A percentile compares a stretch with the other conserved stretches of the same genome.
These are phyloP conservation scores for Magnolia kwangsiensis DNA, from an alignment of 164 flowering plant genomes.

Conservation along the genomic window DNA sequence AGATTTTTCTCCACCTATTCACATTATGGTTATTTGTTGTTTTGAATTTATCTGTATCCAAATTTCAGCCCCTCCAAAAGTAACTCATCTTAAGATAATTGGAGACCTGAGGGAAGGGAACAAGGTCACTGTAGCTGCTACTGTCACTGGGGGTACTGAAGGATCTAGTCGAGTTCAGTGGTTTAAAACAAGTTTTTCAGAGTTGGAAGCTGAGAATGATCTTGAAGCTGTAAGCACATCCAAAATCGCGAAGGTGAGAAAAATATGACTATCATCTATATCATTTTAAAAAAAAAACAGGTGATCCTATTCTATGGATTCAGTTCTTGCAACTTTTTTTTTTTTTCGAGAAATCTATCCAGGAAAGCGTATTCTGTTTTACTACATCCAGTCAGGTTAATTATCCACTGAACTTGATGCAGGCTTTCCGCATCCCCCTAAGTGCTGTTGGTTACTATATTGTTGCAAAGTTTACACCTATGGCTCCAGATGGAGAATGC, in stretches of 20 bases:
- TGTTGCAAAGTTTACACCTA: slow-evolving; percentile 89
- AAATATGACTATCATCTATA: neutral
- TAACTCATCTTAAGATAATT: slow-evolving; percentile 65
- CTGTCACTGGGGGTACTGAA: slow-evolving; percentile 93
- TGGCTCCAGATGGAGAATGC: slow-evolving; percentile 92
- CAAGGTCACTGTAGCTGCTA: slow-evolving; percentile 76
- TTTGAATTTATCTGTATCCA: slow-evolving; percentile 7
- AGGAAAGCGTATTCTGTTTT: neutral
- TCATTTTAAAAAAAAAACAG: neutral
- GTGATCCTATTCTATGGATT: neutral
- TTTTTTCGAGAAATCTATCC: neutral
- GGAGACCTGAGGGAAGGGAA: slow-evolving; percentile 87
- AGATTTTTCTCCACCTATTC: too few species aligned
- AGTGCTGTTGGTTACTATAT: slow-evolving; percentile 92
- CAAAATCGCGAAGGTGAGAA: slow-evolving; percentile 80
- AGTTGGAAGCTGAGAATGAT: slow-evolving; percentile 53
- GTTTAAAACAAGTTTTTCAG: slow-evolving; percentile 70
- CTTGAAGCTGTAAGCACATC: slow-evolving; percentile 79
- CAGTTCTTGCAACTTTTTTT: neutral
- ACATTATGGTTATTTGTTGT: neutral
- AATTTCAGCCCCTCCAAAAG: slow-evolving; percentile 89
- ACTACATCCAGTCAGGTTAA: slow-evolving; percentile 2
- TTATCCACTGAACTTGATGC: neutral
- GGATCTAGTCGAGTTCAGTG: slow-evolving; percentile 97
- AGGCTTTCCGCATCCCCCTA: slow-evolving; percentile 93